Evolutionary conservation across 257 asterid genomes (phyloP), one percentile per base, ranked within the genome.

Genomic region (Solanum ossicruentum): DNA sequence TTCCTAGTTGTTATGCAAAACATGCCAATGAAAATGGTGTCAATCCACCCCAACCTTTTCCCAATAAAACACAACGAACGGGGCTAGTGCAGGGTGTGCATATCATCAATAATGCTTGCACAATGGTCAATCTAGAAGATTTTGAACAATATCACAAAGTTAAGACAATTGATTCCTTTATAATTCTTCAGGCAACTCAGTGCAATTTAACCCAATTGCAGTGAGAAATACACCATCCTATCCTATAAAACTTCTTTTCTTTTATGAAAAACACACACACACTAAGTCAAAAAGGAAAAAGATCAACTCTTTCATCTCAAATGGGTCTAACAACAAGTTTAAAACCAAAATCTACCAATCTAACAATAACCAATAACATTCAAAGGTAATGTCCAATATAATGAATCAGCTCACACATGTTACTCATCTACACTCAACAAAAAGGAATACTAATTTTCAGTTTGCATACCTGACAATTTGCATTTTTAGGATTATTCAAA

Each of bases 401-500:
- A 32, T 4, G 78, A 9, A 70, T 70, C 52, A 39, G 16, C 23
- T 69, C 78, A 70, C 28, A 18, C 5, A 70, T 16, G n/a, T 36
- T 17, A 65, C 20, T 65, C 9, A 12, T 26, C 9, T 12, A 65
- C 43, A 63, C 52, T 17, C 55, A 71, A 11, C 80, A 41, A 55
- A n/a, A 56, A 36, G 41, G 8, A 9, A 17, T n/a, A 43, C 9
- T 2, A 10, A 57, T 20, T 18, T 61, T 7, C 51, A 81, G 32
- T 81, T 71, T 41, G 18, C 5, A 41, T 71, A 71, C 80, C 80
- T 43, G 56, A 3, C 91, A 80, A 65, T 90, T 41, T 58, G 65
- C 85, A 55, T 49, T 90, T 10, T 85, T 85, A 49, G 73, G 86
- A 67, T 26, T 12, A 43, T 90, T 86, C 85, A 84, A 71, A 75